phyloP scores from a whole-genome alignment of 108 stramenopile species.

The Discostella pseudostelligera region DNA sequence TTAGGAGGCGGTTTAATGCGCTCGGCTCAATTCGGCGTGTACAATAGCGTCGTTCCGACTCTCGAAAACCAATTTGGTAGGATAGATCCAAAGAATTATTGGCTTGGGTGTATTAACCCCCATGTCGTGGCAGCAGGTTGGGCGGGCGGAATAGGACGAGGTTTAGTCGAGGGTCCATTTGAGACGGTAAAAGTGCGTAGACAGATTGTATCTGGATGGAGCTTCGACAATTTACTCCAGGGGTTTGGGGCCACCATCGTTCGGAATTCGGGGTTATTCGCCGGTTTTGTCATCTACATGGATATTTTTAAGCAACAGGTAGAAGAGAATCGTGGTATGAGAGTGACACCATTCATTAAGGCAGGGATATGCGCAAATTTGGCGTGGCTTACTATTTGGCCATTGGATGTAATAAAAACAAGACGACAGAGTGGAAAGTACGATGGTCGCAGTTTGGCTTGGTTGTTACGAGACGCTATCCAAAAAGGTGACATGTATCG shows the following conservation, averaged over 20 bases:
- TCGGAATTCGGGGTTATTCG: slow-evolving; percentile 69
- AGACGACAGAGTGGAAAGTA: slow-evolving; percentile 72
- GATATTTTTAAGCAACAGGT: slow-evolving; percentile 69
- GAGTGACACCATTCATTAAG: slow-evolving; percentile 57
- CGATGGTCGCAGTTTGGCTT: slow-evolving; percentile 27
- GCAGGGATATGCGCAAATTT: slow-evolving; percentile 81
- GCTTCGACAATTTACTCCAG: slow-evolving; percentile 52
- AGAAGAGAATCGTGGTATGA: slow-evolving; percentile 27
- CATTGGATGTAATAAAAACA: slow-evolving; percentile 79
- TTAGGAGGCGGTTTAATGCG: slow-evolving; percentile 80
- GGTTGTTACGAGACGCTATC: slow-evolving; percentile 53
- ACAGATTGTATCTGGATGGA: slow-evolving; percentile 66
- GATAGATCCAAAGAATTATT: slow-evolving; percentile 22
- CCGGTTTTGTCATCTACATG: slow-evolving; percentile 72
- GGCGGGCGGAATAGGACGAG: slow-evolving; percentile 77
- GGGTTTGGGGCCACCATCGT: slow-evolving; percentile 71
- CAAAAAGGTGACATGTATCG: slow-evolving; percentile 58
- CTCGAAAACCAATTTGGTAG: slow-evolving; percentile 42
- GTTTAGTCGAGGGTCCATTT: slow-evolving; percentile 76
- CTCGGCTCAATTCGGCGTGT: slow-evolving; percentile 86
- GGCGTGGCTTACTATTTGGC: slow-evolving; percentile 85
- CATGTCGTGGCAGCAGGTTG: slow-evolving; percentile 77
- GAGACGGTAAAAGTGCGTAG: slow-evolving; percentile 81
- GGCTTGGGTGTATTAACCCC: slow-evolving; percentile 56
- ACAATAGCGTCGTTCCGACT: slow-evolving; percentile 46